phyloP scores from a whole-genome alignment of 23 red algal species.

The Gracilaria gracilis region DNA sequence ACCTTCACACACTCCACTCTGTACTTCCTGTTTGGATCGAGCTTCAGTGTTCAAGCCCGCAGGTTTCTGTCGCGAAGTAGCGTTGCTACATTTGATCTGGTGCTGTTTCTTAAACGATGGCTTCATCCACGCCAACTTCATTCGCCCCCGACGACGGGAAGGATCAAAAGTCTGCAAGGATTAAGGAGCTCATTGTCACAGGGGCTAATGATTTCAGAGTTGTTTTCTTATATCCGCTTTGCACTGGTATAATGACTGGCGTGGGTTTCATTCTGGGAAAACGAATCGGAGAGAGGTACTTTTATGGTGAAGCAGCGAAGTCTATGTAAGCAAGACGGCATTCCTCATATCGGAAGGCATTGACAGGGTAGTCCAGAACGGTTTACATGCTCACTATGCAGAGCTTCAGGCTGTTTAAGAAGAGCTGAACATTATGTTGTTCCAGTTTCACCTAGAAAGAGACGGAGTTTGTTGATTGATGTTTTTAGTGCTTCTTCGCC shows the following conservation, averaged over 20 bases:
- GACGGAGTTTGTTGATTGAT: background rate
- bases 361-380: background rate
- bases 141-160: background rate
- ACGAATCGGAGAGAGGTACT: conserved; percentile 69
- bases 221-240: conserved; percentile 80
- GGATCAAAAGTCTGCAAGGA: background rate
- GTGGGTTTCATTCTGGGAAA: conserved; percentile 79
- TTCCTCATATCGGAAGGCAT: background rate
- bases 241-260: conserved; percentile 79
- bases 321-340: conserved; percentile 13
- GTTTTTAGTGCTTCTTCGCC: background rate
- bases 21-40: background rate
- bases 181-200: conserved; percentile 27
- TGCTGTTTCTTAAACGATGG: background rate
- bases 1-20: background rate
- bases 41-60: background rate
- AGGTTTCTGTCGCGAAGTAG: background rate
- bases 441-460: background rate
- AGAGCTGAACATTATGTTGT: background rate
- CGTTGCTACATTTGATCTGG: background rate
- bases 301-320: conserved; percentile 44
- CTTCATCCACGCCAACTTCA: background rate
- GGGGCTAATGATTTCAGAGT: conserved; percentile 44
- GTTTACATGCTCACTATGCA: background rate
- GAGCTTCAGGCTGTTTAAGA: background rate